Percentiles rank a stretch among this genome's conserved stretches.
Conservation (phyloP, 108 stramenopile genomes). For the Cylindrotheca closterium region DNA sequence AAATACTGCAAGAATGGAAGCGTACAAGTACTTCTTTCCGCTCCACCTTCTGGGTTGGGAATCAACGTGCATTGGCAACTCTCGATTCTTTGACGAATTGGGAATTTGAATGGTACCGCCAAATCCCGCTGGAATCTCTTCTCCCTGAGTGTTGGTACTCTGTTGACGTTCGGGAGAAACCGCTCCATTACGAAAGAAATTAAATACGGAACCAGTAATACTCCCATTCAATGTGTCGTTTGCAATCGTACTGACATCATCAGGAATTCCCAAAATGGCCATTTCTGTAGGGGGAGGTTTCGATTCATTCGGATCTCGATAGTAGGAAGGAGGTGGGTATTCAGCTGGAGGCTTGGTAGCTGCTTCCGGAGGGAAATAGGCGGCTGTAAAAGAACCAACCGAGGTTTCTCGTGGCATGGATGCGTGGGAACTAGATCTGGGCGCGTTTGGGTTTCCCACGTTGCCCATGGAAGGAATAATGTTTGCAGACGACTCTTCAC, state of each 20-base stretch:
- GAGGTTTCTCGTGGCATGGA: too few species aligned
- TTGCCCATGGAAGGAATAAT: too few species aligned
- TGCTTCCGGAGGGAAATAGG: too few species aligned
- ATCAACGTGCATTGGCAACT: not conserved
- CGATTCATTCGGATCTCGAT: too few species aligned
- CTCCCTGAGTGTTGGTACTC: not conserved
- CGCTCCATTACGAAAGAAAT: not conserved
- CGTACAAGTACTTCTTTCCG: not conserved
- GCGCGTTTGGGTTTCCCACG: too few species aligned
- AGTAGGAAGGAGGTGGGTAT: too few species aligned
- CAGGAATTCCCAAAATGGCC: slow-evolving; percentile 29
- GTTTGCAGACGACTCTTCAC: too few species aligned
- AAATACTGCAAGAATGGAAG: not conserved
- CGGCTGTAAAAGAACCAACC: too few species aligned
- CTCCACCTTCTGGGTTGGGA: not conserved
- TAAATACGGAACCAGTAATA: not conserved
- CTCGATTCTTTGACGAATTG: too few species aligned
- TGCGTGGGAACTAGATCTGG: too few species aligned
- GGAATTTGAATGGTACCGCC: not conserved
- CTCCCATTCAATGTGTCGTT: slow-evolving; percentile 33
- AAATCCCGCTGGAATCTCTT: not conserved
- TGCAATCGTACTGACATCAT: slow-evolving; percentile 37
- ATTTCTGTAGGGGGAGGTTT: not conserved
- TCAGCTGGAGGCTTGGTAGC: too few species aligned
- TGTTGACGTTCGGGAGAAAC: not conserved